Percentiles rank a stretch among this genome's conserved stretches.
These are phyloP conservation scores for Epichloe hybrida DNA, from an alignment of 2,329 filamentous ascomycete species.

Conservation along the genomic window DNA sequence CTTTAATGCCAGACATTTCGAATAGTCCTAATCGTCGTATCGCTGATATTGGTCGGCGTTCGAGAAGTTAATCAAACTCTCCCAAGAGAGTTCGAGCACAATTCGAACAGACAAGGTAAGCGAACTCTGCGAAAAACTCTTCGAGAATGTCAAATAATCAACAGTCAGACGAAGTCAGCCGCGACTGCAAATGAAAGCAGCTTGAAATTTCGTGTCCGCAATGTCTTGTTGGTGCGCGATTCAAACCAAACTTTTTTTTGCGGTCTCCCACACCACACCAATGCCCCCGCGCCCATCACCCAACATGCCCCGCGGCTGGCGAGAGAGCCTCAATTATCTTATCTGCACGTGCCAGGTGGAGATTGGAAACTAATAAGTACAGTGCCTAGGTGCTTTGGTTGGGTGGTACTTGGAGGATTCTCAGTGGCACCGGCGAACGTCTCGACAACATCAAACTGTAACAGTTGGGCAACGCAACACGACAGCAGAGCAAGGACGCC, in stretches of 20 bases:
- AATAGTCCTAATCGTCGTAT: not conserved
- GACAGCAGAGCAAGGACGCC: not conserved
- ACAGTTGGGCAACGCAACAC: not conserved
- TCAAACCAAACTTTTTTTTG: too few relatives aligned
- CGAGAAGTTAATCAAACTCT: not conserved
- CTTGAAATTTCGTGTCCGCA: too few relatives aligned
- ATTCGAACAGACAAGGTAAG: not conserved
- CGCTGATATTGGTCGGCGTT: not conserved
- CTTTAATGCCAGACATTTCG: slow-evolving; percentile 35
- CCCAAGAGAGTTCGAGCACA: not conserved
- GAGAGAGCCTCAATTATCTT: too few relatives aligned
- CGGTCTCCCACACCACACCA: too few relatives aligned
- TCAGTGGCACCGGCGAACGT: not conserved
- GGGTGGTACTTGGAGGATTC: too few relatives aligned
- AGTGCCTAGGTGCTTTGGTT: too few relatives aligned
- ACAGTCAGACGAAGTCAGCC: not conserved
- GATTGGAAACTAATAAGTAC: not conserved
- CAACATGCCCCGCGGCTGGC: too few relatives aligned
- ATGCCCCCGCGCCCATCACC: too few relatives aligned
- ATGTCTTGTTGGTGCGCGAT: too few relatives aligned
- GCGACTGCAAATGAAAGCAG: too few relatives aligned
- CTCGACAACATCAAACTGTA: not conserved
- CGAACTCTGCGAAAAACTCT: not conserved
- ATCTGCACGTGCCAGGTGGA: too few relatives aligned
- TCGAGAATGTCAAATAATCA: not conserved